phyloP scores from a whole-genome alignment of 805 yeast genomes.

The Metschnikowia noctiluminum region DNA sequence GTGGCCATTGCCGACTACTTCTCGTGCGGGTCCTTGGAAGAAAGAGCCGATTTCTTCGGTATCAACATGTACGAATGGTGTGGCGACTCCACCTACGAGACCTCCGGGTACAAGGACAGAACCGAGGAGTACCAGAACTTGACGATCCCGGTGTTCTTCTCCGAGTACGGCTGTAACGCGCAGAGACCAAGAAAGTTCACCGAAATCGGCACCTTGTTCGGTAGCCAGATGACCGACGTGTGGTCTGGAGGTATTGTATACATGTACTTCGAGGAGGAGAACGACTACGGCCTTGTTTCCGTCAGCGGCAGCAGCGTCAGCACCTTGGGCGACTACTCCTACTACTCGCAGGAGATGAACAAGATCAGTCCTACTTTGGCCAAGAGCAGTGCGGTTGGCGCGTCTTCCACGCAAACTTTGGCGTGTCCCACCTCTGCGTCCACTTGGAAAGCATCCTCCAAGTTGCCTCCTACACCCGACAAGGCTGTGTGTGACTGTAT shows the following conservation, averaged over 20 bases:
- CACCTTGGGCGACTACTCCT: conserved; percentile 58
- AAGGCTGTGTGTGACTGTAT: conserved; percentile 62
- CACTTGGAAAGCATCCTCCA: conserved; percentile 65
- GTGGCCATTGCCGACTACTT: conserved; percentile 78
- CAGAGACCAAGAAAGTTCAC: conserved; percentile 71
- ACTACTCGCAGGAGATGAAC: conserved; percentile 21
- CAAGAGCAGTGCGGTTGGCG: conserved; percentile 14
- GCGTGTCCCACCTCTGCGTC: conserved; percentile 57
- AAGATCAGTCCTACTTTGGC: conserved; percentile 47
- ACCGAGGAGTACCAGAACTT: conserved; percentile 70
- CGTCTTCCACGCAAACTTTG: conserved; percentile 34
- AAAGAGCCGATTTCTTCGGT: conserved; percentile 76
- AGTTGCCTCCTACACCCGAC: conserved; percentile 78
- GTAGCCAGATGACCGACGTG: conserved; percentile 74
- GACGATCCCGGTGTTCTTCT: conserved; percentile 78
- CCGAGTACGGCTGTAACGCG: conserved; percentile 85
- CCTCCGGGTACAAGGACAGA: conserved; percentile 68
- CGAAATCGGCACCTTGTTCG: conserved; percentile 67
- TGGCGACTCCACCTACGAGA: conserved; percentile 54
- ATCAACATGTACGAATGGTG: conserved; percentile 90
- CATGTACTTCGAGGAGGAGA: conserved; percentile 84
- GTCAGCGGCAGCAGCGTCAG: conserved; percentile 47
- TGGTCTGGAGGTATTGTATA: conserved; percentile 95
- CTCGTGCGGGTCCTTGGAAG: conserved; percentile 68
- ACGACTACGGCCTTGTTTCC: conserved; percentile 76